phyloP scores from a whole-genome alignment of 2,329 filamentous ascomycete species.

The Diaporthe aspalathi region DNA sequence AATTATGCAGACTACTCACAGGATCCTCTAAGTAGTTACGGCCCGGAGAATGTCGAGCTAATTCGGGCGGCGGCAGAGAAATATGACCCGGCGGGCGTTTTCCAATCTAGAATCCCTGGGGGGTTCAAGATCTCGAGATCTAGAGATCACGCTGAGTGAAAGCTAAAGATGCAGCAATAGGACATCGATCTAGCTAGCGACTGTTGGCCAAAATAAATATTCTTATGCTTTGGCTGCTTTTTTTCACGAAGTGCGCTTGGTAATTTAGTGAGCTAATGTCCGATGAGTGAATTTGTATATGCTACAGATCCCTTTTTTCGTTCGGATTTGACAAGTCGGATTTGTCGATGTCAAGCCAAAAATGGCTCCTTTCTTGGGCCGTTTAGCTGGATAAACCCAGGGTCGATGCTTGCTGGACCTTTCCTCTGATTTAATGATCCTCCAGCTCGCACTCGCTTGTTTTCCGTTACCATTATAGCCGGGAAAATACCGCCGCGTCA shows the following conservation, averaged over 20 bases:
- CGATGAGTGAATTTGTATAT: background rate
- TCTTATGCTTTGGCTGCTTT: background rate
- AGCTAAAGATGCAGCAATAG: background rate
- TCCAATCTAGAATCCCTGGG: background rate
- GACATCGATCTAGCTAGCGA: background rate
- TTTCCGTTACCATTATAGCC: background rate
- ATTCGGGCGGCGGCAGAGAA: background rate
- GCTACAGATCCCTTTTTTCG: too few species aligned
- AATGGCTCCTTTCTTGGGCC: background rate
- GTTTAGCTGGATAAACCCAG: background rate
- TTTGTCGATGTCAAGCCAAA: background rate
- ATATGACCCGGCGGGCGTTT: background rate
- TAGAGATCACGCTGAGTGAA: background rate
- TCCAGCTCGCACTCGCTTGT: conserved; percentile 13
- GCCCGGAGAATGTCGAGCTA: background rate
- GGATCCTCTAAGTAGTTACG: background rate
- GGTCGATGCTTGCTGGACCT: background rate
- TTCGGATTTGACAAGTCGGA: background rate
- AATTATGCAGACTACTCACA: conserved; percentile 7
- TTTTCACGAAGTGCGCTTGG: background rate
- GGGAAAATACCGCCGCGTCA: background rate
- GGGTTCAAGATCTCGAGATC: background rate
- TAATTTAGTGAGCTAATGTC: background rate
- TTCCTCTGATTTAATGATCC: background rate
- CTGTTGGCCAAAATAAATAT: too few species aligned